Percentiles rank a stretch among this genome's conserved stretches.
Evolutionary conservation across 805 yeast genomes (phyloP).

Genomic region (Groenewaldozyma tartarivorans): DNA sequence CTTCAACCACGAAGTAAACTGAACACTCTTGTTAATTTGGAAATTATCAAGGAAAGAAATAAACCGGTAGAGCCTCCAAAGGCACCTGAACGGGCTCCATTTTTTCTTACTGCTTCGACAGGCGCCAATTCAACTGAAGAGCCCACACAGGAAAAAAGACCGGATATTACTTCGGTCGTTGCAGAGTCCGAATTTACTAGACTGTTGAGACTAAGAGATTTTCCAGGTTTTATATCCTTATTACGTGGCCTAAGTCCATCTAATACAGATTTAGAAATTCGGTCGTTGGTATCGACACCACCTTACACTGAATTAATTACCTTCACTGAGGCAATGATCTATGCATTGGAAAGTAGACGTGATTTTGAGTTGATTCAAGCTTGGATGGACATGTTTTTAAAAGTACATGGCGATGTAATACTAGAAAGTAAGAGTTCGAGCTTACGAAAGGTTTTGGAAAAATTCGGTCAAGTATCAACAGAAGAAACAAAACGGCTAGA

Average conservation of each 20-base stretch:
- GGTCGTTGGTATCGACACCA: constrained; percentile 54
- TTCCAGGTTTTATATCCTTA: constrained; percentile 41
- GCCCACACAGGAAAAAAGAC: constrained; percentile 17
- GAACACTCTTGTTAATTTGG: constrained; percentile 70
- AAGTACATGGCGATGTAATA: constrained; percentile 76
- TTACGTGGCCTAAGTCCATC: constrained; percentile 64
- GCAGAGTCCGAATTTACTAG: constrained; percentile 54
- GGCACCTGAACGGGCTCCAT: constrained; percentile 71
- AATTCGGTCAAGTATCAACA: constrained; percentile 25
- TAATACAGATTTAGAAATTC: constrained; percentile 72
- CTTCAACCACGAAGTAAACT: constrained; percentile 69
- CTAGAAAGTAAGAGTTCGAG: constrained; percentile 14
- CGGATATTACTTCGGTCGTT: constrained; percentile 6
- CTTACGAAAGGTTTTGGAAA: not conserved
- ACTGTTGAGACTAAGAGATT: constrained; percentile 51
- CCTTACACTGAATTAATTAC: constrained; percentile 58
- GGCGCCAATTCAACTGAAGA: constrained; percentile 30
- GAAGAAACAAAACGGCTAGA: constrained; percentile 45
- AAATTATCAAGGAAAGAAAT: constrained; percentile 74
- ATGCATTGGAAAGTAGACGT: constrained; percentile 44
- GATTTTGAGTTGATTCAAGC: constrained; percentile 79
- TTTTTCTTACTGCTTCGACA: constrained; percentile 67
- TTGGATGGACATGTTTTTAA: constrained; percentile 61
- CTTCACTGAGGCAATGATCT: constrained; percentile 59
- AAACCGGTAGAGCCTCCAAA: constrained; percentile 86